These are phyloP conservation scores for Colletotrichum karsti DNA, from an alignment of 2,329 filamentous ascomycete species.

Conservation along the genomic window DNA sequence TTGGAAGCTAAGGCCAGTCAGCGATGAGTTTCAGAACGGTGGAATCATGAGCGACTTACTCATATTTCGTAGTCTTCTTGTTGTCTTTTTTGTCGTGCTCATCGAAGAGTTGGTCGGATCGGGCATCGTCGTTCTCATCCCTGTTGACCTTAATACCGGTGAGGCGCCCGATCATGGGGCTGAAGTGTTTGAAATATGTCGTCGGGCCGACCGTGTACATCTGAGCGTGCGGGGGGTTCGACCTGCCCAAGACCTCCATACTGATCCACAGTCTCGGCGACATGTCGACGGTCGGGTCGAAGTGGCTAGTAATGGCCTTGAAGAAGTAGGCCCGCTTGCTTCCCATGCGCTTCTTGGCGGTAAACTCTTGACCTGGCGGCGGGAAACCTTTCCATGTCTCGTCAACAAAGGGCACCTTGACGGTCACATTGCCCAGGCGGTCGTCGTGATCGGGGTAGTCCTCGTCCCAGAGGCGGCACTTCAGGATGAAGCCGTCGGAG, in stretches of 20 bases:
- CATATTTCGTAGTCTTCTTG: slow-evolving; percentile 74
- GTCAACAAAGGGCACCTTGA: slow-evolving; percentile 67
- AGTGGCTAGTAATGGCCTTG: slow-evolving; percentile 71
- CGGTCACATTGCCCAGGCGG: slow-evolving; percentile 84
- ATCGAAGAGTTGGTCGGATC: slow-evolving; percentile 33
- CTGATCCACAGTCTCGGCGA: slow-evolving; percentile 77
- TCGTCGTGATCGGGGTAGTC: slow-evolving; percentile 89
- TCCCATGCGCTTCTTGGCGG: slow-evolving; percentile 83
- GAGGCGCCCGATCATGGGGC: slow-evolving; percentile 86
- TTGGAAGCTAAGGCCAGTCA: slow-evolving; percentile 73
- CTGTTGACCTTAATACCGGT: slow-evolving; percentile 75
- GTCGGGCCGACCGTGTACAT: slow-evolving; percentile 83
- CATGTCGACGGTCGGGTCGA: slow-evolving; percentile 71
- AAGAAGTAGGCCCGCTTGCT: slow-evolving; percentile 88
- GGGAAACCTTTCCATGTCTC: slow-evolving; percentile 76
- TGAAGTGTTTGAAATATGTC: slow-evolving; percentile 84
- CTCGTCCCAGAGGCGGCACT: slow-evolving; percentile 89
- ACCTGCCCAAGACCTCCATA: slow-evolving; percentile 80
- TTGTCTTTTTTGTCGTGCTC: slow-evolving; percentile 41
- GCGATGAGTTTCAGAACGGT: neutral
- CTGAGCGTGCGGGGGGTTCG: slow-evolving; percentile 72
- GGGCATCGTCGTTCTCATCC: slow-evolving; percentile 59
- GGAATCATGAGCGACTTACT: slow-evolving; percentile 60
- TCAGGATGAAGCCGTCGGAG: slow-evolving; percentile 80
- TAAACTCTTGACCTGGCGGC: slow-evolving; percentile 65